phyloP scores from a whole-genome alignment of 768 basidiomycete species.

The Leccinum olivaceopallidum region DNA sequence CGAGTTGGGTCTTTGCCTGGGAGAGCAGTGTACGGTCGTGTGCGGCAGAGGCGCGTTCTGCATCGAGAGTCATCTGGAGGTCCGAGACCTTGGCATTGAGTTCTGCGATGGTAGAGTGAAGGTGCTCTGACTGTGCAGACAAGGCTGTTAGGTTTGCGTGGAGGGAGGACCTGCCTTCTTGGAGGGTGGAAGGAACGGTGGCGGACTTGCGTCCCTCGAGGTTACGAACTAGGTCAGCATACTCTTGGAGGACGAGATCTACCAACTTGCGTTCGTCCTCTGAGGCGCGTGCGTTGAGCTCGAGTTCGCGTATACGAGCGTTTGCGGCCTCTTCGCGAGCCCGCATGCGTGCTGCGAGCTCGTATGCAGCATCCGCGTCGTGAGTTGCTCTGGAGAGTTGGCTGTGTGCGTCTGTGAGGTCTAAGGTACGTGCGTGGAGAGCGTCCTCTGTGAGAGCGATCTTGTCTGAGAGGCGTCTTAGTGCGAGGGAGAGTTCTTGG shows the following conservation, averaged over 20 bases:
- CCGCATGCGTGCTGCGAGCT: slow-evolving; percentile 52
- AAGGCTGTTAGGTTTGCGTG: slow-evolving; percentile 52
- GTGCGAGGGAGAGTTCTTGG: slow-evolving; percentile 63
- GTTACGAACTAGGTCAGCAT: slow-evolving; percentile 70
- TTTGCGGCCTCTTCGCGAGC: slow-evolving; percentile 55
- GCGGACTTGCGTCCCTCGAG: slow-evolving; percentile 50
- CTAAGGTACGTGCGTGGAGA: slow-evolving; percentile 47
- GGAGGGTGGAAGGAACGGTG: slow-evolving; percentile 32
- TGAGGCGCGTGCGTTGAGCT: slow-evolving; percentile 43
- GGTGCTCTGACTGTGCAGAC: slow-evolving; percentile 44
- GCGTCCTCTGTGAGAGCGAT: slow-evolving; percentile 59
- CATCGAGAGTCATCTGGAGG: slow-evolving; percentile 43
- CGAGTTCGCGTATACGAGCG: slow-evolving; percentile 49
- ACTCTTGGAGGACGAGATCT: slow-evolving; percentile 68
- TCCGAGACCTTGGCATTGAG: slow-evolving; percentile 46
- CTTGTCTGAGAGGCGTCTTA: slow-evolving; percentile 69
- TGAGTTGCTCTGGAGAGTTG: slow-evolving; percentile 45
- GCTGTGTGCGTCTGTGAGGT: slow-evolving; percentile 44
- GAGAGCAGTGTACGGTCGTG: slow-evolving; percentile 48
- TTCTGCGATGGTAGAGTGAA: slow-evolving; percentile 44
- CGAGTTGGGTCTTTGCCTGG: slow-evolving; percentile 48
- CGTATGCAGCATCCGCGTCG: slow-evolving; percentile 52
- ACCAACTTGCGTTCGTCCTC: slow-evolving; percentile 61
- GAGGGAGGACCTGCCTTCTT: slow-evolving; percentile 50
- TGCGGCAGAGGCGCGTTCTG: slow-evolving; percentile 44